phyloP scores from a whole-genome alignment of 2,329 filamentous ascomycete genomes.

The Didymella keratinophila region DNA sequence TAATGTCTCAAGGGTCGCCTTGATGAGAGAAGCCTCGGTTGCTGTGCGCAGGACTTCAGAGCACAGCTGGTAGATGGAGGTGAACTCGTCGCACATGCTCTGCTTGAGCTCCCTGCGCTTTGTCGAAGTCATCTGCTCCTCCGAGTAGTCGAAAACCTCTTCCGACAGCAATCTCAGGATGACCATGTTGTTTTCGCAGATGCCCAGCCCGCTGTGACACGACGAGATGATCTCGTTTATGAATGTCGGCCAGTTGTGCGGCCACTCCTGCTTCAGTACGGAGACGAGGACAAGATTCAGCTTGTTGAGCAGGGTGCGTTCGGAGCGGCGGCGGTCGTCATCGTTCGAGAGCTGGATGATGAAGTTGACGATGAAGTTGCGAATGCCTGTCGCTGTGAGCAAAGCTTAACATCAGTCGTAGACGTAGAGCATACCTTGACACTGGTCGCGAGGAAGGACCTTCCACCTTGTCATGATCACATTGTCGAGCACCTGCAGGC shows the following conservation, averaged over 20 bases:
- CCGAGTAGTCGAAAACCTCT: constrained; percentile 98
- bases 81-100: constrained; percentile 98
- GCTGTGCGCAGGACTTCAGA: constrained; percentile 93
- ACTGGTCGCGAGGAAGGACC: constrained; percentile 93
- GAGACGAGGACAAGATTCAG: constrained; percentile 97
- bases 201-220: constrained; percentile 92
- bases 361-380: constrained; percentile 98
- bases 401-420: not conserved
- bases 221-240: constrained; percentile 99
- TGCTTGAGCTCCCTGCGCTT: constrained; percentile 97
- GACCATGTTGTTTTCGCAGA: constrained; percentile 99
- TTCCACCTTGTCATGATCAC: constrained; percentile 99
- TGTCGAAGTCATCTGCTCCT: constrained; percentile 98
- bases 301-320: constrained; percentile 95
- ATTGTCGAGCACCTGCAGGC: constrained; percentile 94
- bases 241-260: constrained; percentile 99
- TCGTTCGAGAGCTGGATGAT: constrained; percentile 93
- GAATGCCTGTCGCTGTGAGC: constrained; percentile 72
- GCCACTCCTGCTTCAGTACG: constrained; percentile 99
- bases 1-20: constrained; percentile 94
- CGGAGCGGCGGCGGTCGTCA: constrained; percentile 83
- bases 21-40: constrained; percentile 86
- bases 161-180: constrained; percentile 95
- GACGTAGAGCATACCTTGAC: constrained; percentile 71
- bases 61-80: constrained; percentile 96